Evolutionary conservation across 192 early-diverging fungal genomes (phyloP).

Genomic region (Gigaspora rosea): DNA sequence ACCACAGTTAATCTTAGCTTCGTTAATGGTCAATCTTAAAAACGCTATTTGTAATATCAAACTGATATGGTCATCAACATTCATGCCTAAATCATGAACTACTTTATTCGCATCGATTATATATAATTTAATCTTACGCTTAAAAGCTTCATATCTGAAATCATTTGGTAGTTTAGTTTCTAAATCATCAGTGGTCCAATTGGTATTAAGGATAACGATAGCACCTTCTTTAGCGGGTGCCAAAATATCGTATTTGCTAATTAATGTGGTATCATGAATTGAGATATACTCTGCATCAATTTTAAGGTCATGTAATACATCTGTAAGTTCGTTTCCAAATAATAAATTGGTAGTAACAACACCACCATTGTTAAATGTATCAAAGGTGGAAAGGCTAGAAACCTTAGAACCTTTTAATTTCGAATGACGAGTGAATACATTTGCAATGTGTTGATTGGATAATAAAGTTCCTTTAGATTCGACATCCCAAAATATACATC

Average conservation of each 20-base stretch:
- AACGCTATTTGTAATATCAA: conserved; percentile 62
- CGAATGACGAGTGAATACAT: conserved; percentile 41
- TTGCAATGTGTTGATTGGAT: conserved; percentile 50
- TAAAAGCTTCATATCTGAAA: conserved; percentile 57
- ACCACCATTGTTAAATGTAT: conserved; percentile 62
- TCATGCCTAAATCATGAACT: conserved; percentile 55
- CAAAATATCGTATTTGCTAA: conserved; percentile 63
- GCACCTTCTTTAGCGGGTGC: conserved; percentile 51
- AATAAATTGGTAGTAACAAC: conserved; percentile 60
- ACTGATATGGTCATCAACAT: conserved; percentile 57
- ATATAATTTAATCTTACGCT: conserved; percentile 56
- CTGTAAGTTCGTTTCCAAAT: conserved; percentile 46
- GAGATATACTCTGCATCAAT: conserved; percentile 57
- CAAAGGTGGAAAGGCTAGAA: conserved; percentile 48
- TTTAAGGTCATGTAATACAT: conserved; percentile 40
- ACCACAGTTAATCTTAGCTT: background rate
- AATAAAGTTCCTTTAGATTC: conserved; percentile 52
- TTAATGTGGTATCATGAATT: conserved; percentile 63
- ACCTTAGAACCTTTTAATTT: conserved; percentile 45
- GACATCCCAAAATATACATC: conserved; percentile 63
- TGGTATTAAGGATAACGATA: conserved; percentile 65
- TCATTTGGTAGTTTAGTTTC: conserved; percentile 65
- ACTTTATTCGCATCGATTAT: conserved; percentile 66
- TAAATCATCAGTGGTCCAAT: conserved; percentile 69
- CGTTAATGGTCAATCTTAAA: conserved; percentile 28